Evolutionary conservation across 768 basidiomycete species (phyloP), one percentile per base, ranked within the genome.

Genomic region (Trametes maxima): DNA sequence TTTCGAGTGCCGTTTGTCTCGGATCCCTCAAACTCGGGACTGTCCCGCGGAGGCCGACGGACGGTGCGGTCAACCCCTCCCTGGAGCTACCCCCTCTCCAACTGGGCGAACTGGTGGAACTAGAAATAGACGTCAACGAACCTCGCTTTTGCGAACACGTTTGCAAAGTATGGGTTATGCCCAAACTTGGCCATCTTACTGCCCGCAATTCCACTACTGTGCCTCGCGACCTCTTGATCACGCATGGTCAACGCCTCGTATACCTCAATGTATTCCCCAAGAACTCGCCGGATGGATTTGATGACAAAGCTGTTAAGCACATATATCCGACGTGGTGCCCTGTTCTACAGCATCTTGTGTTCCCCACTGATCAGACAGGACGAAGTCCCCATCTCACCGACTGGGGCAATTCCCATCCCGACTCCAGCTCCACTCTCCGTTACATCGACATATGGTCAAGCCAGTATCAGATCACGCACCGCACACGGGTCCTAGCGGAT

Each of bases 221-320:
- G 4, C 60, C 60, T n/a, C 14, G 11, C 19, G 33, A 17, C 40
- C 40, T 61, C 1, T 33, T 61, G 16, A 28, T 21, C 11, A 19
- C 39, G 19, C 60, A 61, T 22, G 60, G 60, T 25, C n/a, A n/a
- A 5, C 47, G 28, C 40, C 54, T 61, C 14, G 22, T 11, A 5
- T 56, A 61, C 48, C 33, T 61, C 19, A 24, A 61, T 33, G 24
- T 61, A n/a, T 50, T 16, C 25, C 60, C 47, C 16, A 10, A 39
- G 5, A 2, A 40, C 13, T 3, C 39, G 39, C 12, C 14, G 12
- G 39, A 40, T 40, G 39, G 12, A 3, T 40, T 40, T 40, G 39
- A 33, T 33, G 28, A 40, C 39, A 40, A 11, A 40, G 39, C 39
- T n/a, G 39, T 13, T 40, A 40, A 4, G 14, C 17, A 13, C 17